A percentile compares a stretch with the other conserved stretches of the same genome.
These are phyloP conservation scores for Tylopilus sp. DNA, from an alignment of 768 basidiomycete species.

Conservation along the genomic window DNA sequence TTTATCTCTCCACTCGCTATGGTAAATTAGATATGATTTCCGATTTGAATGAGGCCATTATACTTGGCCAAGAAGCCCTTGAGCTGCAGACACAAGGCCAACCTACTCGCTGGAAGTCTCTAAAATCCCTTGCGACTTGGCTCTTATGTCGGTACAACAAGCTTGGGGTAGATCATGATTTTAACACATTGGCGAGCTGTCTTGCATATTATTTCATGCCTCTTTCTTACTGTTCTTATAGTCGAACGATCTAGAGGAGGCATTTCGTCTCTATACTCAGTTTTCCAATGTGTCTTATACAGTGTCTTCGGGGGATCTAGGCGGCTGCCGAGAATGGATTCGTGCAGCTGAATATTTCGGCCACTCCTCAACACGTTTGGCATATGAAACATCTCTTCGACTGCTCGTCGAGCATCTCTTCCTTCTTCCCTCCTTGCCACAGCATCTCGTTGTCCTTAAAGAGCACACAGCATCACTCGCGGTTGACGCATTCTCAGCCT, in stretches of 20 bases:
- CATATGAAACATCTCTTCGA: background rate
- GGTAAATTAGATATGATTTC: background rate
- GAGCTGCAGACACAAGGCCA: background rate
- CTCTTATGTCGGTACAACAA: background rate
- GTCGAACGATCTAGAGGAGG: background rate
- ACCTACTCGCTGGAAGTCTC: background rate
- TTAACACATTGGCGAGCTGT: background rate
- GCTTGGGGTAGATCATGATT: background rate
- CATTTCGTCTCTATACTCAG: background rate
- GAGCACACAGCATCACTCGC: background rate
- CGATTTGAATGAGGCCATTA: background rate
- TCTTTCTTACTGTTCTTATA: background rate
- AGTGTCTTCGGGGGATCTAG: background rate
- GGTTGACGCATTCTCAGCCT: background rate
- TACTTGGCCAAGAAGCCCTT: background rate
- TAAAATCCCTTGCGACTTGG: background rate
- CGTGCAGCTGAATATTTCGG: background rate
- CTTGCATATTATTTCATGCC: background rate
- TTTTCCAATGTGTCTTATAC: background rate
- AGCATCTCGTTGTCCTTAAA: background rate
- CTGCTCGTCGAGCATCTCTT: background rate
- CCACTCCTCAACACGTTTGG: background rate
- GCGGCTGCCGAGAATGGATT: background rate
- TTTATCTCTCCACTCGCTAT: background rate
- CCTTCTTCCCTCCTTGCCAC: background rate